Evolutionary conservation across 768 basidiomycete genomes (phyloP).

Genomic region (Trametes sanguinea): DNA sequence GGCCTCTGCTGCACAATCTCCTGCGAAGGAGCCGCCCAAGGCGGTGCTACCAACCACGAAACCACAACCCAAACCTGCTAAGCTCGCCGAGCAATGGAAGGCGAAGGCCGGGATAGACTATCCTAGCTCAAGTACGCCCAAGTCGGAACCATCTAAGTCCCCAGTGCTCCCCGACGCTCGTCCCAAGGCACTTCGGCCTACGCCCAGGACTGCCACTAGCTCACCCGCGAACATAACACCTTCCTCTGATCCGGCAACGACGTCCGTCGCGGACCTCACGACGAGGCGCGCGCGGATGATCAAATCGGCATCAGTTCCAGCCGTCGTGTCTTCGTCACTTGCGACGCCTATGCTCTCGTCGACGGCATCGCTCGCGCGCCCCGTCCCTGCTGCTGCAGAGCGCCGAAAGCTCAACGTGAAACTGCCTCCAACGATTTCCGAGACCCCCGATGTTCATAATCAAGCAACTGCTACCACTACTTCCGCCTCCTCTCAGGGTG

Average conservation of each 20-base stretch:
- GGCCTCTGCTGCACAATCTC: constrained; percentile 44
- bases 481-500: background rate
- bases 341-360: constrained; percentile 74
- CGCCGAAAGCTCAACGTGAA: constrained; percentile 31
- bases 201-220: constrained; percentile 16
- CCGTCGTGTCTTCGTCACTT: constrained; percentile 68
- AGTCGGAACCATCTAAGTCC: constrained; percentile 10
- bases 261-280: constrained; percentile 22
- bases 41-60: constrained; percentile 6
- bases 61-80: constrained; percentile 12
- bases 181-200: constrained; percentile 11
- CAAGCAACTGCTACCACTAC: background rate
- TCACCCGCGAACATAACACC: constrained; percentile 22
- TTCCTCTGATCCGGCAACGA: background rate
- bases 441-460: background rate
- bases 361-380: constrained; percentile 73
- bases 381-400: constrained; percentile 30
- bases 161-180: background rate
- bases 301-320: constrained; percentile 70
- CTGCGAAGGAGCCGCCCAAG: constrained; percentile 1
- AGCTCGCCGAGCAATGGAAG: constrained; percentile 15
- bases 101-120: background rate
- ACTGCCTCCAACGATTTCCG: constrained; percentile 39
- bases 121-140: background rate
- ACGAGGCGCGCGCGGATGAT: constrained; percentile 39